Evolutionary conservation across 2,329 filamentous ascomycete genomes (phyloP).

Genomic region (Purpureocillium takamizusanense): DNA sequence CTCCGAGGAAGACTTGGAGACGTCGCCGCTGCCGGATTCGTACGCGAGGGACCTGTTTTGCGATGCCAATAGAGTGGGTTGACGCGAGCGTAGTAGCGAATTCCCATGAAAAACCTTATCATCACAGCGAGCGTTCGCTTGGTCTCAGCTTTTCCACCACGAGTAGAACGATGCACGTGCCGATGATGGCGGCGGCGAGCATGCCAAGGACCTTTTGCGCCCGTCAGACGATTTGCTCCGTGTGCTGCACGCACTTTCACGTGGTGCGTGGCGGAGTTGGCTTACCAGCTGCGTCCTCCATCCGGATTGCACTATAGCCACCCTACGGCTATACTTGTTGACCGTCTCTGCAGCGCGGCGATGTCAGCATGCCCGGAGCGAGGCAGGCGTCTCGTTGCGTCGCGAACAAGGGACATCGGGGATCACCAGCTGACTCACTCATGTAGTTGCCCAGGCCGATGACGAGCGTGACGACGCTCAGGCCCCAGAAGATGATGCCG

Average conservation of each 20-base stretch:
- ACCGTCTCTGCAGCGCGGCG: constrained; percentile 45
- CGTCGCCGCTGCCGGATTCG: constrained; percentile 14
- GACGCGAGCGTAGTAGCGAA: background rate
- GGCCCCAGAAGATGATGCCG: constrained; percentile 78
- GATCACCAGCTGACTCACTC: constrained; percentile 32
- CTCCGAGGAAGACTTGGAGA: constrained; percentile 19
- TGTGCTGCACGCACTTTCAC: background rate
- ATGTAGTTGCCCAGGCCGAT: constrained; percentile 84
- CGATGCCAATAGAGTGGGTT: constrained; percentile 8
- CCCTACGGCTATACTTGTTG: constrained; percentile 68
- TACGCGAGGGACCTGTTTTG: constrained; percentile 60
- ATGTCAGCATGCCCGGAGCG: background rate
- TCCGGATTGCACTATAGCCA: constrained; percentile 83
- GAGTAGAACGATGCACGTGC: constrained; percentile 55
- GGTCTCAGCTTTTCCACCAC: constrained; percentile 31
- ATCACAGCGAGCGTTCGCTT: background rate
- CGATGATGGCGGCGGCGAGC: constrained; percentile 54
- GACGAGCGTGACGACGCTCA: constrained; percentile 67
- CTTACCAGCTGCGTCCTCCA: constrained; percentile 82
- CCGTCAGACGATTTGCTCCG: too few species aligned
- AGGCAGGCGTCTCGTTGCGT: background rate
- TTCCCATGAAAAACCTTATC: background rate
- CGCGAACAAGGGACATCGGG: background rate
- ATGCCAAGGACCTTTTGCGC: constrained; percentile 48
- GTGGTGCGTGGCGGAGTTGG: constrained; percentile 1